phyloP scores from a whole-genome alignment of 257 asterid genomes.

The Gentiana macrophylla region DNA sequence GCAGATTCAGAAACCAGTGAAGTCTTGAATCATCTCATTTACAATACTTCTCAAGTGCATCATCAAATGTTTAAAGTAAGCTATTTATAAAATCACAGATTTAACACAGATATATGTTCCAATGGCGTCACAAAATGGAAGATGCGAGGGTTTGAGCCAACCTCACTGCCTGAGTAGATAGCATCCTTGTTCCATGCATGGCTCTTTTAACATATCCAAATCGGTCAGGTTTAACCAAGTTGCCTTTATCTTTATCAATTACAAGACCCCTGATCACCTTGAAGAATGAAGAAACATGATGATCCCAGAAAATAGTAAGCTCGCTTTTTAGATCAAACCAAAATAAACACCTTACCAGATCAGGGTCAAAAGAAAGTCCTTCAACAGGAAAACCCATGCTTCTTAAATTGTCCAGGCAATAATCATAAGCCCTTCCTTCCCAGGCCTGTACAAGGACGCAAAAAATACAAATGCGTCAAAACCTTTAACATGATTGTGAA shows the following conservation, averaged over 20 bases:
- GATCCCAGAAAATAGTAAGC: slow-evolving; percentile 3
- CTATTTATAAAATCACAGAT: background rate
- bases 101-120: background rate
- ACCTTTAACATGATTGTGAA: no score
- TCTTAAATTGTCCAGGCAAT: slow-evolving; percentile 68
- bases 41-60: background rate
- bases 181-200: slow-evolving; percentile 82
- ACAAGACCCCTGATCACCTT: slow-evolving; percentile 91
- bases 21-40: background rate
- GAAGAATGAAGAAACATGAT: slow-evolving; percentile 10
- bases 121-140: background rate
- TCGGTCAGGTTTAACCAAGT: slow-evolving; percentile 81
- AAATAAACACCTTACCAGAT: slow-evolving; percentile 37
- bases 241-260: slow-evolving; percentile 82
- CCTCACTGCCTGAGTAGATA: slow-evolving; percentile 76
- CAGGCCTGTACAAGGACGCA: slow-evolving; percentile 48
- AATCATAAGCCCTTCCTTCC: slow-evolving; percentile 97
- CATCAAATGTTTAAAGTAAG: background rate
- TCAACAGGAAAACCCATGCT: slow-evolving; percentile 85
- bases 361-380: slow-evolving; percentile 88
- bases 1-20: background rate
- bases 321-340: background rate
- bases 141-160: slow-evolving; percentile 19
- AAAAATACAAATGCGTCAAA: no score
- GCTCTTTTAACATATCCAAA: slow-evolving; percentile 84